phyloP scores from a whole-genome alignment of 2,329 filamentous ascomycete genomes.

The Metarhizium sp. region DNA sequence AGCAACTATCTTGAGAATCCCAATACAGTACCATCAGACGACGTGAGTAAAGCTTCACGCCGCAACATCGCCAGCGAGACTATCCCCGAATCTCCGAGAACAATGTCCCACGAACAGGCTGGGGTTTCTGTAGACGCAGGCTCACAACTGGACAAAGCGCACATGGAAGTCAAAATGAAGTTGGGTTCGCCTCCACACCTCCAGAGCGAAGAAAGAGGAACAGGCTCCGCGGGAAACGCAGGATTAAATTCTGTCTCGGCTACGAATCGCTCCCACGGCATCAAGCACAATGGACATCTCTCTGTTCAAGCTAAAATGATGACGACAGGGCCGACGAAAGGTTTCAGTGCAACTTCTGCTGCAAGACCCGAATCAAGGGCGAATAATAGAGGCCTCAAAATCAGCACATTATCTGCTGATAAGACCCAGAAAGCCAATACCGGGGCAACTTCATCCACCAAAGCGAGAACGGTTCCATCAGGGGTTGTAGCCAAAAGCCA shows the following conservation, averaged over 20 bases:
- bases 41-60: conserved; percentile 8
- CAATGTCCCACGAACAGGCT: conserved; percentile 13
- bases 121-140: conserved; percentile 11
- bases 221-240: neutral
- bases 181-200: neutral
- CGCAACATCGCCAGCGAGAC: conserved; percentile 25
- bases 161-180: neutral
- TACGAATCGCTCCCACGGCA: neutral
- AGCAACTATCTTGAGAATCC: conserved; percentile 29
- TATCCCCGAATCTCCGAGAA: conserved; percentile 32
- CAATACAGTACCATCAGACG: conserved; percentile 18
- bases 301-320: no score
- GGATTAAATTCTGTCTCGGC: neutral
- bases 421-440: conserved; percentile 7
- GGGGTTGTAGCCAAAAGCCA: conserved; percentile 33
- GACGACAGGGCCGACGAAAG: neutral
- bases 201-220: neutral
- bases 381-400: neutral
- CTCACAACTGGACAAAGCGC: neutral
- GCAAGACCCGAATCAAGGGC: neutral
- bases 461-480: conserved; percentile 21
- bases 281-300: neutral
- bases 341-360: neutral
- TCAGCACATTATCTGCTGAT: neutral
- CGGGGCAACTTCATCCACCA: neutral